A percentile compares a stretch with the other conserved stretches of the same genome.
These are phyloP conservation scores for Mycena rosella DNA, from an alignment of 768 basidiomycete genomes.

Conservation along the genomic window DNA sequence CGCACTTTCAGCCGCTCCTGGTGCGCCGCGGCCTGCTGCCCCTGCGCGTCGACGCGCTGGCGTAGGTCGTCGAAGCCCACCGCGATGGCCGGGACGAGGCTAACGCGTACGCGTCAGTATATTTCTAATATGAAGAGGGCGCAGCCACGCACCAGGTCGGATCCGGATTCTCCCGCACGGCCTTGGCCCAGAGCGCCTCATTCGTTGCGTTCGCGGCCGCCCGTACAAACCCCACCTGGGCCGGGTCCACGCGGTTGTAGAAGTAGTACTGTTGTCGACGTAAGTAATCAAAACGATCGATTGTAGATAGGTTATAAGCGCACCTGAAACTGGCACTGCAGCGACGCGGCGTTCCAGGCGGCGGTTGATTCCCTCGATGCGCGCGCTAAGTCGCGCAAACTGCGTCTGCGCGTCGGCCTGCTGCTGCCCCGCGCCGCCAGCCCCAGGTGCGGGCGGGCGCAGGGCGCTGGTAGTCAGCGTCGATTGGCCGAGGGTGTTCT, in stretches of 20 bases:
- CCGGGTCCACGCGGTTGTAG: conserved; percentile 86
- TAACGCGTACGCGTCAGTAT: conserved; percentile 48
- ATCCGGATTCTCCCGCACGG: conserved; percentile 85
- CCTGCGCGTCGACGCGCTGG: conserved; percentile 82
- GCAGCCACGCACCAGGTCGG: conserved; percentile 69
- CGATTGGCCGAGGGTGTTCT: conserved; percentile 42
- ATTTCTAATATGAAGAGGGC: conserved; percentile 83
- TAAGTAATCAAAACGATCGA: conserved; percentile 1
- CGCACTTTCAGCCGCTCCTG: conserved; percentile 73
- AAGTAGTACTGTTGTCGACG: conserved; percentile 87
- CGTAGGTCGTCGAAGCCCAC: conserved; percentile 87
- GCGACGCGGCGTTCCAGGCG: conserved; percentile 79
- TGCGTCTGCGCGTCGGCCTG: conserved; percentile 75
- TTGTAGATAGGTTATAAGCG: conserved; percentile 33
- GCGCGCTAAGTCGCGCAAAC: conserved; percentile 63
- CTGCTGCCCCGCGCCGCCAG: conserved; percentile 50
- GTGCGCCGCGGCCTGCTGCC: conserved; percentile 72
- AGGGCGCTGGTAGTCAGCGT: conserved; percentile 50
- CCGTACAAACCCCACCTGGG: conserved; percentile 73
- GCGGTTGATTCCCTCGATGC: conserved; percentile 73
- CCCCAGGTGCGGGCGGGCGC: conserved; percentile 49
- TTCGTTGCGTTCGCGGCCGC: conserved; percentile 79
- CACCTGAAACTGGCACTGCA: conserved; percentile 87
- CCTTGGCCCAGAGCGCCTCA: conserved; percentile 83
- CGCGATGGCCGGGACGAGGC: conserved; percentile 67